Percentiles rank a stretch among this genome's conserved stretches.
These are phyloP conservation scores for Astrothelium subdiscretum DNA, from an alignment of 495 filamentous ascomycete species.

Conservation along the genomic window DNA sequence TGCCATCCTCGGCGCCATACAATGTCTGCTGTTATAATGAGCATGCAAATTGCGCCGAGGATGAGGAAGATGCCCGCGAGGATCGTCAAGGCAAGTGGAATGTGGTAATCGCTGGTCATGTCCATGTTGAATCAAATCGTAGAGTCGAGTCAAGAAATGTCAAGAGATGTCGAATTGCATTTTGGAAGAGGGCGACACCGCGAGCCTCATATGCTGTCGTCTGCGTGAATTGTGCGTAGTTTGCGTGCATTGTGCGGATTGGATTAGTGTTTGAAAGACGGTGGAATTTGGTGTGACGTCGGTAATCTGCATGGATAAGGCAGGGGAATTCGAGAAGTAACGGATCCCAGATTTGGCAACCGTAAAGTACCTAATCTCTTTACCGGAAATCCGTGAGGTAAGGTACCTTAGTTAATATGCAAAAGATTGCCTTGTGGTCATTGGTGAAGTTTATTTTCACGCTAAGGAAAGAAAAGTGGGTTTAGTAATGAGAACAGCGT, in stretches of 20 bases:
- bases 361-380: too few species aligned
- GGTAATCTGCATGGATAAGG: neutral
- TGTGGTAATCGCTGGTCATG: neutral
- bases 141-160: neutral
- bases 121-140: too few species aligned
- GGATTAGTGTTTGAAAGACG: neutral
- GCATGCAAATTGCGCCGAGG: slow-evolving; percentile 1
- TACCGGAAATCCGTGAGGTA: too few species aligned
- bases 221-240: neutral
- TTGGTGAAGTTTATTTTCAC: too few species aligned
- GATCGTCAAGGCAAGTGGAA: slow-evolving; percentile 8
- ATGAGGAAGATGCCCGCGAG: slow-evolving; percentile 2
- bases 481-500: too few species aligned
- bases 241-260: neutral
- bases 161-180: slow-evolving; percentile 1
- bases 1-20: slow-evolving; percentile 8
- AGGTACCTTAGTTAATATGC: too few species aligned
- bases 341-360: too few species aligned
- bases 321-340: neutral
- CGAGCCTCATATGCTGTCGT: neutral
- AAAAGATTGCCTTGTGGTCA: too few species aligned
- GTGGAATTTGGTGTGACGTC: neutral
- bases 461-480: too few species aligned
- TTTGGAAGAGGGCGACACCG: neutral
- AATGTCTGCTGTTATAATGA: slow-evolving; percentile 6